Evolutionary conservation across 192 early-diverging fungal species (phyloP), one percentile per base, ranked within the genome.

Genomic region (Coemansia sp.): DNA sequence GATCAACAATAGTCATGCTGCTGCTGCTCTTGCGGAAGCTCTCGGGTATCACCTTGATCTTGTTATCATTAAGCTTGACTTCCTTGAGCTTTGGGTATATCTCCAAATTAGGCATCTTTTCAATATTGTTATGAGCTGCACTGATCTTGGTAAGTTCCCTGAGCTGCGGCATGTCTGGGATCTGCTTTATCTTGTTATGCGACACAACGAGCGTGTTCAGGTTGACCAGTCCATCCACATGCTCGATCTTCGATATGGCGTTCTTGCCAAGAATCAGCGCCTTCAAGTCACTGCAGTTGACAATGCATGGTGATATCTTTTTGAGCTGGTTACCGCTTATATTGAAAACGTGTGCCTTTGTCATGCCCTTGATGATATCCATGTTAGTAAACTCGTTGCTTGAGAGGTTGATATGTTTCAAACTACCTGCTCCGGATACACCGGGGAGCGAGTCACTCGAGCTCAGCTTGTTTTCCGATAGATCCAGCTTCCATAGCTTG

Each of bases 201-300:
- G 89, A 91, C 17, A 93, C 63, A 10, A 93, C 89, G 65, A 92
- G 58, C 0, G 90, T 90, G 59, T 84, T 87, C 11, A 92, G 72
- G 13, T 86, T 60, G 2, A 44, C 50, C 17, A 89, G 60, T 3
- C 46, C 58, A 13, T 68, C 68, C 9, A 92, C 22, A 46, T 90
- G 75, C 44, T 90, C 87, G 25, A 92, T 77, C 20, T 60, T 53
- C 19, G 63, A 54, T 44, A 92, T 83, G 23, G 67, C 58, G 74
- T 93, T 93, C 64, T 92, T 72, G 52, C 86, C 87, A 17, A 92
- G 71, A 27, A 93, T 85, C 10, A 93, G 55, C 3, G 91, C 91
- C 43, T 88, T 89, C 18, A 93, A 71, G 22, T 78, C 50, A n/a
- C 53, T 78, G 18, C 82, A 76, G 10, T 71, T 78, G 11, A 68